Percentiles rank a stretch among this genome's conserved stretches.
phyloP scores from a whole-genome alignment of 768 basidiomycete species.

The Termitomyces sp. region DNA sequence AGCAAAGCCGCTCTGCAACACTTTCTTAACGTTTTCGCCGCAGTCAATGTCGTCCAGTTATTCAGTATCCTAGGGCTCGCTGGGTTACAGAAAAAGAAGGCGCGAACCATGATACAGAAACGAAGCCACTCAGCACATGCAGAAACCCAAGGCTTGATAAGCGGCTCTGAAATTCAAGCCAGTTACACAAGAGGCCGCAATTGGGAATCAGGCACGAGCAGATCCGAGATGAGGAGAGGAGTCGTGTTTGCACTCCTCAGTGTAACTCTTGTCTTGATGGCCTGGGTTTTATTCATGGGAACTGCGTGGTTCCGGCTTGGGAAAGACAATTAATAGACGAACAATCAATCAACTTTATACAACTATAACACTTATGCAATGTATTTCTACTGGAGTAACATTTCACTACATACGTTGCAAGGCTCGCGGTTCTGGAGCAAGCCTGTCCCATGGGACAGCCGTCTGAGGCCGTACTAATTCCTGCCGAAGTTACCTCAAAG shows the following conservation, averaged over 20 bases:
- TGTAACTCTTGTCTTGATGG: conserved; percentile 34
- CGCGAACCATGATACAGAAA: conserved; percentile 15
- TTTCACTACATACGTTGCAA: too few relatives aligned
- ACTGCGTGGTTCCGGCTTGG: conserved; percentile 57
- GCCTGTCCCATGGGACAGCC: too few relatives aligned
- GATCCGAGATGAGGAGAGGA: conserved; percentile 40
- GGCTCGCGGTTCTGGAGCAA: too few relatives aligned
- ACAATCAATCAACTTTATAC: not conserved
- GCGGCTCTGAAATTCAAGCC: conserved; percentile 9
- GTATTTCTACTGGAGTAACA: not conserved
- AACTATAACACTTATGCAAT: not conserved
- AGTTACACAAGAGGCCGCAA: conserved; percentile 19
- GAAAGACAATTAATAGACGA: conserved; percentile 5
- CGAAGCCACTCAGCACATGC: not conserved
- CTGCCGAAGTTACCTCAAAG: too few relatives aligned
- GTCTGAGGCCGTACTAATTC: too few relatives aligned
- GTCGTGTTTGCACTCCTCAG: conserved; percentile 39
- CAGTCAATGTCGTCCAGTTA: conserved; percentile 53
- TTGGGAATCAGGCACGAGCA: conserved; percentile 15
- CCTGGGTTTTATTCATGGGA: conserved; percentile 61
- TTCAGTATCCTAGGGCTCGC: conserved; percentile 43
- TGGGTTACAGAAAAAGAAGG: conserved; percentile 39
- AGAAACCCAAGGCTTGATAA: conserved; percentile 8
- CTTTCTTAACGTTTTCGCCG: conserved; percentile 51
- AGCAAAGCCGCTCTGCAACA: conserved; percentile 37